Evolutionary conservation across 768 basidiomycete species (phyloP), one percentile per base, ranked within the genome.

Genomic region (Leccinum disarticulatum): DNA sequence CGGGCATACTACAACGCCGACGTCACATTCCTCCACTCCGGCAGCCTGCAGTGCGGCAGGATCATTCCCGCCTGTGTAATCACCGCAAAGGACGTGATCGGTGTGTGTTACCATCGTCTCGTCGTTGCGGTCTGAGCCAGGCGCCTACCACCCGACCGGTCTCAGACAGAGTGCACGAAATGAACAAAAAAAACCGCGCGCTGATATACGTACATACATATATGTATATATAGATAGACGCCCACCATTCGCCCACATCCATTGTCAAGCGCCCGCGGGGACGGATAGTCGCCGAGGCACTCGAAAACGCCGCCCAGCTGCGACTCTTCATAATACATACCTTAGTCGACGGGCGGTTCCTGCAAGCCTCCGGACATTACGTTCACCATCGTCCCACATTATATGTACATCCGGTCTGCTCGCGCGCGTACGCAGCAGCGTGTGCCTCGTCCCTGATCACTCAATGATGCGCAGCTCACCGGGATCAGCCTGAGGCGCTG

Each of bases 1-100:
- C 67, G 68, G 68, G 54, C 55, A 41, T 64, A 64, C 50, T 49
- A 61, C 27, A 51, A 60, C 28, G 25, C 68, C 67, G 68, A 67
- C 36, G 57, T 62, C 1, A 52, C 57, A n/a, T 51, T 57, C 22
- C 51, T 60, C 19, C 48, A 60, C 15, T 57, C 56, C 0, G 54
- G 67, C 2, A 52, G 36, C 49, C 28, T 56, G 27, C 51, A 58
- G 17, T 51, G 47, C 27, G 47, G 60, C 30, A 64, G 56, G 62
- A 22, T 60, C 55, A 57, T 63, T 11, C 47, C 55, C 6, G 41
- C 57, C 2, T 52, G 59, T 27, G 28, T 35, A 22, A 33, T 60
- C 47, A 59, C 53, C 3, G 28, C 61, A 0, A 60, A 63, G 41
- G 59, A 64, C 38, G 33, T 59, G 62, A 68, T 66, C 43, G 61